Conservation (phyloP, 805 yeast genomes). For the Myxozyma neotropica region DNA sequence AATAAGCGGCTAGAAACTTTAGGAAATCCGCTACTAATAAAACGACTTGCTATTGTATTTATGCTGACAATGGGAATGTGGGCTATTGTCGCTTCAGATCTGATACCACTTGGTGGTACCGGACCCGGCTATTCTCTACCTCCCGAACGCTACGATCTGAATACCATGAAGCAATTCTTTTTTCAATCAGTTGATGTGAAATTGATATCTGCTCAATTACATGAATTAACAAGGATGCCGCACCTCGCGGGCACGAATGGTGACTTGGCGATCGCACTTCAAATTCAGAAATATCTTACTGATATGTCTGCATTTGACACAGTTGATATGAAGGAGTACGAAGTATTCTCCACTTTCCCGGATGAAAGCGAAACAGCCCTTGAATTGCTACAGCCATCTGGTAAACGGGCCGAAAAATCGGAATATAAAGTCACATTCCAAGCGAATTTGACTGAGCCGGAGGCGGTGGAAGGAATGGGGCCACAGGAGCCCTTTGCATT, state of each 20-base stretch:
- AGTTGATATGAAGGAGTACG: constrained; percentile 55
- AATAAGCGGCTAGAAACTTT: constrained; percentile 54
- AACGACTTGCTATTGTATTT: constrained; percentile 71
- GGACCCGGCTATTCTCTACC: constrained; percentile 20
- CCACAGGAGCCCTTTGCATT: constrained; percentile 49
- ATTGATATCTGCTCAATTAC: constrained; percentile 63
- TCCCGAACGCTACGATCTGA: constrained; percentile 62
- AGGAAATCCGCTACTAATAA: constrained; percentile 87
- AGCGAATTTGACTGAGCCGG: constrained; percentile 25
- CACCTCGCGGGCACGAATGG: constrained; percentile 89
- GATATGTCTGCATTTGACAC: constrained; percentile 31
- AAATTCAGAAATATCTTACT: constrained; percentile 59
- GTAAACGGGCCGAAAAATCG: constrained; percentile 41
- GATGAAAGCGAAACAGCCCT: constrained; percentile 38
- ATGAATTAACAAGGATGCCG: constrained; percentile 77
- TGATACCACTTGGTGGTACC: constrained; percentile 45
- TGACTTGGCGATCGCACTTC: constrained; percentile 70
- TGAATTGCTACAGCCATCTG: constrained; percentile 29
- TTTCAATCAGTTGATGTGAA: constrained; percentile 56
- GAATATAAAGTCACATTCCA: constrained; percentile 59
- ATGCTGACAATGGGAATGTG: constrained; percentile 63
- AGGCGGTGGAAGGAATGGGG: constrained; percentile 17
- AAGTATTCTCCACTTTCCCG: constrained; percentile 70
- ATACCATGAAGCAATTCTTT: constrained; percentile 53
- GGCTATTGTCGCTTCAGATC: constrained; percentile 59